Evolutionary conservation across 345 rosid genomes (phyloP).

Genomic region (Passiflora organensis): DNA sequence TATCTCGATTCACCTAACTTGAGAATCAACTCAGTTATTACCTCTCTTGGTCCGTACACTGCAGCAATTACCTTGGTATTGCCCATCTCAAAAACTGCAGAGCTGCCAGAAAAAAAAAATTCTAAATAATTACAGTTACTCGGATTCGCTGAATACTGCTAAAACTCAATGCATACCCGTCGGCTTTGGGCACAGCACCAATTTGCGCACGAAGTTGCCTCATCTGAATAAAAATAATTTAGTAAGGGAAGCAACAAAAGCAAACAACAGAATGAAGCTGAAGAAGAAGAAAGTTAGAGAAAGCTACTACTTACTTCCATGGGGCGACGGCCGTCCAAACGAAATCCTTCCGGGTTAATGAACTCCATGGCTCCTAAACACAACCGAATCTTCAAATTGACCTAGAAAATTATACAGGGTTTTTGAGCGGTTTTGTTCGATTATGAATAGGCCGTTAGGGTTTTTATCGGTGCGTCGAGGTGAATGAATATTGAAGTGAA

Average conservation of each 20-base stretch:
- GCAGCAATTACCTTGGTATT: conserved; percentile 95
- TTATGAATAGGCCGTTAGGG: no score
- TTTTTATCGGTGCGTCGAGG: no score
- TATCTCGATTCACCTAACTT: no score
- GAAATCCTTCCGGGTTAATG: conserved; percentile 82
- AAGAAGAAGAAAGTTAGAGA: background rate
- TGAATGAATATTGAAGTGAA: no score
- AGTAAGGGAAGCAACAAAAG: background rate
- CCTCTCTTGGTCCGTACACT: conserved; percentile 97
- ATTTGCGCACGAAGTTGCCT: conserved; percentile 86
- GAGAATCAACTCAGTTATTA: conserved; percentile 3
- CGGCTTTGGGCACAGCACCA: conserved; percentile 70
- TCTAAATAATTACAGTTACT: background rate
- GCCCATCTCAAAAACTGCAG: conserved; percentile 94
- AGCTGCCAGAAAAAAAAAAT: conserved; percentile 28
- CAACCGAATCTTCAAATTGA: no score
- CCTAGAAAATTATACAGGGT: no score
- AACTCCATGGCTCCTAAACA: conserved; percentile 45
- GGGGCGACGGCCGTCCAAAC: conserved; percentile 82
- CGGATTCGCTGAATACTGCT: background rate
- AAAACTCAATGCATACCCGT: conserved; percentile 46
- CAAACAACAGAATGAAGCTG: background rate
- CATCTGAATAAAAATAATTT: conserved; percentile 38
- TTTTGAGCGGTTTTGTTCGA: no score
- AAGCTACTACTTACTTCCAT: conserved; percentile 43